These are phyloP conservation scores for Talaromyces stipitatus DNA, from an alignment of 495 filamentous ascomycete species.

Conservation along the genomic window DNA sequence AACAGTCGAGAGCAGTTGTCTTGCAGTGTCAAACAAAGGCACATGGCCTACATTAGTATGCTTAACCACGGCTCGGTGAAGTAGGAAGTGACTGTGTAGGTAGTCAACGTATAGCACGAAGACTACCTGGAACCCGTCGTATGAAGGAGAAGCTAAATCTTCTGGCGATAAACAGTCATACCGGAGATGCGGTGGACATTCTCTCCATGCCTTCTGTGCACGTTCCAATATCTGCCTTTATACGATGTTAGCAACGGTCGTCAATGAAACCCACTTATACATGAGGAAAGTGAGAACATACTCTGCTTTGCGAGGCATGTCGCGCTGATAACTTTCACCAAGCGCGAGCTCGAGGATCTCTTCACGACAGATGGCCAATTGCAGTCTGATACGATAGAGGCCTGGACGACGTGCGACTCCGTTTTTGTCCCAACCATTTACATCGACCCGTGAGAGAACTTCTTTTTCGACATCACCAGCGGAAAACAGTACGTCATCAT, in stretches of 20 bases:
- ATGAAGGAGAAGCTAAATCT: conserved; percentile 17
- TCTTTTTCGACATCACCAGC: conserved; percentile 34
- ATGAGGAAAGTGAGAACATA: conserved; percentile 14
- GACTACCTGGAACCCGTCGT: conserved; percentile 14
- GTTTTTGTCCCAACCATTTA: conserved; percentile 46
- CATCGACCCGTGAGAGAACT: conserved; percentile 38
- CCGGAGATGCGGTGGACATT: conserved; percentile 25
- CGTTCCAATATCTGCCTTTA: conserved; percentile 26
- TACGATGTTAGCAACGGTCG: not conserved
- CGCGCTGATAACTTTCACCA: conserved; percentile 28
- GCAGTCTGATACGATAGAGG: conserved; percentile 39
- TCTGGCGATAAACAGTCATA: conserved; percentile 26
- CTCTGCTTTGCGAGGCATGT: conserved; percentile 39
- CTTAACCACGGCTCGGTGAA: conserved; percentile 49
- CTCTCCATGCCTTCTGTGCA: conserved; percentile 23
- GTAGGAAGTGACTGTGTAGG: conserved; percentile 50
- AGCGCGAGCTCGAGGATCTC: conserved; percentile 54
- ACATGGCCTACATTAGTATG: conserved; percentile 40
- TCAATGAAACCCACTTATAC: not conserved
- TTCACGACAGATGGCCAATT: conserved; percentile 43
- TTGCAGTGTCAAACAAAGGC: conserved; percentile 45
- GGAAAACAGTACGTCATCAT: conserved; percentile 40
- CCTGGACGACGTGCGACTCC: conserved; percentile 31
- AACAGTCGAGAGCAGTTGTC: conserved; percentile 40
- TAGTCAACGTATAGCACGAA: conserved; percentile 43